Evolutionary conservation across 75 land plant species (phyloP), one percentile per base, ranked within the genome.

Genomic region (Sequoiadendron giganteum): DNA sequence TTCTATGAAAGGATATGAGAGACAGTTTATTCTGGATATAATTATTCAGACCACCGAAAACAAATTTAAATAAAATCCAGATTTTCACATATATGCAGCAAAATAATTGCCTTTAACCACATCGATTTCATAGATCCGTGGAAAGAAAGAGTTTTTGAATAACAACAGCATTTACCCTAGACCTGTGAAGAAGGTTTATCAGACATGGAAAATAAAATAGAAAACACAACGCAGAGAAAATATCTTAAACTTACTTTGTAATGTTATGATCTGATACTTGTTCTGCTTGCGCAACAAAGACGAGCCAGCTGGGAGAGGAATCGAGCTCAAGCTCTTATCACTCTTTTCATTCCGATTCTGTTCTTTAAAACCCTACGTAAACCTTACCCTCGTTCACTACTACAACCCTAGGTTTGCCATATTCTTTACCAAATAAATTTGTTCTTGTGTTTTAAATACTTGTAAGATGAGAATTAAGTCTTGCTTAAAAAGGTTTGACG

Each of bases 281-380:
- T 36, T 36, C 42, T 15, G 21, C 80, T 32, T 78, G 21, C 39
- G 81, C 43, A 19, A 78, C 43, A 78, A 38, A 65, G 70, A 21
- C 70, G 61, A 18, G 21, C 61, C 21, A 58, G 61, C 5, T 3
- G 61, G 16, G 0, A 58, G 11, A 58, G 61, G 0, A 58, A 19
- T 18, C 70, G 28, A 65, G 28, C 28, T 25, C 70, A 21, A 7
- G n/a, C n/a, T 65, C 8, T 25, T 7, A 6, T 0, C 70, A 21
- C 5, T 65, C 70, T 25, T 65, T 65, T 25, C 70, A 25, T 58
- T 65, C 28, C 81, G 43, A 16, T 8, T 78, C 39, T 78, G 21
- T 3, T 78, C 43, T 42, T 78, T 78, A 40, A 78, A 78, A 78
- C 81, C 81, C 81, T 78, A 78, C 81, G 19, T 78, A 78, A 78